Percentiles rank a stretch among this genome's conserved stretches.
Evolutionary conservation across 2,329 filamentous ascomycete species (phyloP).

Genomic region (Aspergillus puulaauensis): DNA sequence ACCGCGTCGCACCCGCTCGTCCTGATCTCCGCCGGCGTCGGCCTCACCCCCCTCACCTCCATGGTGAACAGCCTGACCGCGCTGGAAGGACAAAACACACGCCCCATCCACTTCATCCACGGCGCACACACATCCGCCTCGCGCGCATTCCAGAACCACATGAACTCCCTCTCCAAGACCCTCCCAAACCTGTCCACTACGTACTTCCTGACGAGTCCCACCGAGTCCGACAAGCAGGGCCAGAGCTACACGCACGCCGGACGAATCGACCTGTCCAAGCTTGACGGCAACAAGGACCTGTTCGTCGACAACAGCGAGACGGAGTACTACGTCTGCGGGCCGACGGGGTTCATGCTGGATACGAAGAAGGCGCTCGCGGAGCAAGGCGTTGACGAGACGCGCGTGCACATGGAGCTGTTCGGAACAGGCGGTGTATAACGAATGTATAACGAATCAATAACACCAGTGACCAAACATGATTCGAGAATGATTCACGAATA

Average conservation of each 20-base stretch:
- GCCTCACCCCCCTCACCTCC: slow-evolving; percentile 59
- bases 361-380: slow-evolving; percentile 53
- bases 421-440: slow-evolving; percentile 51
- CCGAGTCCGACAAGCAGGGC: slow-evolving; percentile 50
- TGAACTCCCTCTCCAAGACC: slow-evolving; percentile 45
- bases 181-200: slow-evolving; percentile 52
- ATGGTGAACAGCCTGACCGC: slow-evolving; percentile 53
- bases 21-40: slow-evolving; percentile 62
- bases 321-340: slow-evolving; percentile 72
- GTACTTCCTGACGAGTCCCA: slow-evolving; percentile 59
- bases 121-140: slow-evolving; percentile 51
- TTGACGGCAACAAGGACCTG: slow-evolving; percentile 56
- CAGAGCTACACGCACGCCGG: slow-evolving; percentile 61
- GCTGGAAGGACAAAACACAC: slow-evolving; percentile 43
- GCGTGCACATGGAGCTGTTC: slow-evolving; percentile 68
- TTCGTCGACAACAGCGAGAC: slow-evolving; percentile 55
- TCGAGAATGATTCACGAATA: neutral
- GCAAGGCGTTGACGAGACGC: slow-evolving; percentile 57
- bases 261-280: slow-evolving; percentile 57
- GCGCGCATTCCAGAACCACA: slow-evolving; percentile 55
- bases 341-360: slow-evolving; percentile 67
- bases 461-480: too few species aligned
- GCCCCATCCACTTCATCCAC: slow-evolving; percentile 61
- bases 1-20: slow-evolving; percentile 53
- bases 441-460: too few species aligned